These are phyloP conservation scores for Solanum gandarillasii DNA, from an alignment of 257 asterid species.

Conservation along the genomic window DNA sequence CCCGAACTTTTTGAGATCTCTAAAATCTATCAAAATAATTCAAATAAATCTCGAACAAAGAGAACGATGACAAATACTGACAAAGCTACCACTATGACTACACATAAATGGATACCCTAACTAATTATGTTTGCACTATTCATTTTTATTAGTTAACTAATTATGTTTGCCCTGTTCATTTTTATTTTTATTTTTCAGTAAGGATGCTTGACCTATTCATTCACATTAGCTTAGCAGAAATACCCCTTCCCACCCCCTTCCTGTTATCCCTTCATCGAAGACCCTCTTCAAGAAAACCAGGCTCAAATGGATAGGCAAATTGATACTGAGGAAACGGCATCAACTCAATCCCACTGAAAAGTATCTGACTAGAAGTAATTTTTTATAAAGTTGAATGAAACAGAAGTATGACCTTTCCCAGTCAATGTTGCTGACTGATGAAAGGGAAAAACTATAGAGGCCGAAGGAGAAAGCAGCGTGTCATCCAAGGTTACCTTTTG, in stretches of 20 bases:
- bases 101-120: background rate
- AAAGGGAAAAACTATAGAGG: background rate
- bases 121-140: background rate
- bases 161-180: background rate
- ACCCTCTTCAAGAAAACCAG: background rate
- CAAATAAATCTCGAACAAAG: background rate
- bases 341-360: background rate
- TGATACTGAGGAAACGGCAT: background rate
- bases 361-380: background rate
- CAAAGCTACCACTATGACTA: background rate
- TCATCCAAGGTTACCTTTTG: constrained; percentile 57
- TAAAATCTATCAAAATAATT: background rate
- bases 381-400: background rate
- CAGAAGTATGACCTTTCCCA: background rate
- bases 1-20: background rate
- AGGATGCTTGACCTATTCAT: background rate
- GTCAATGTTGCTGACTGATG: background rate
- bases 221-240: background rate
- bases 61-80: background rate
- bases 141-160: background rate
- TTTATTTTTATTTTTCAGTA: background rate
- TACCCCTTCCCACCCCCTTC: background rate
- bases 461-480: background rate
- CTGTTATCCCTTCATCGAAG: background rate
- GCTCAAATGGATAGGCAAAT: background rate